Evolutionary conservation across 352 stramenopile genomes (phyloP).

Genomic region (Phytophthora pistaciae): DNA sequence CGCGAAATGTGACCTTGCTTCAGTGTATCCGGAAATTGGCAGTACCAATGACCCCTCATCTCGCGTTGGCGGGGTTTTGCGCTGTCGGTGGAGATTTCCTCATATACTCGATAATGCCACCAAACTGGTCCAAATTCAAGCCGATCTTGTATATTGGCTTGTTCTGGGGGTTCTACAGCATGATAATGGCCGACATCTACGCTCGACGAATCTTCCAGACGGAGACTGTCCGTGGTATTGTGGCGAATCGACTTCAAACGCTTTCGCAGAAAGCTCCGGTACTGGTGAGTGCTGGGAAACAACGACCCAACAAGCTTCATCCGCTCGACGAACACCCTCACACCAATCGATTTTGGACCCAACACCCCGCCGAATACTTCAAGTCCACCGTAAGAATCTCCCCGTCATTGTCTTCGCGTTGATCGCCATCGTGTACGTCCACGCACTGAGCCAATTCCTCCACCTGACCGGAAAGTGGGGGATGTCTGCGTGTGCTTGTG

Average conservation of each 20-base stretch:
- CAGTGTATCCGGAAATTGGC: slow-evolving; percentile 8
- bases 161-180: slow-evolving; percentile 13
- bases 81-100: slow-evolving; percentile 3
- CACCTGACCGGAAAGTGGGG: slow-evolving; percentile 5
- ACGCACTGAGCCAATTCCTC: slow-evolving; percentile 18
- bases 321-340: background rate
- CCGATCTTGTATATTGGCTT: slow-evolving; percentile 14
- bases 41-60: background rate
- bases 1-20: slow-evolving; percentile 5
- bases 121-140: slow-evolving; percentile 7
- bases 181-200: slow-evolving; percentile 12
- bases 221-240: slow-evolving; percentile 16
- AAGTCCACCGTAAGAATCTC: slow-evolving; percentile 19
- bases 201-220: slow-evolving; percentile 13
- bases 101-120: slow-evolving; percentile 2
- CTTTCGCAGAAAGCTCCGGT: background rate
- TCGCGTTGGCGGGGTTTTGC: background rate
- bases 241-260: background rate
- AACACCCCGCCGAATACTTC: slow-evolving; percentile 4
- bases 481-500: slow-evolving; percentile 9
- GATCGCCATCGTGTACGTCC: slow-evolving; percentile 27
- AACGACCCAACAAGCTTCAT: background rate
- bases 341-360: slow-evolving; percentile 10
- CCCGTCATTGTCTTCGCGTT: slow-evolving; percentile 6
- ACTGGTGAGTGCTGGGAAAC: background rate